These are phyloP conservation scores for Rubus parviflorus DNA, from an alignment of 306 rosid species.

Conservation along the genomic window DNA sequence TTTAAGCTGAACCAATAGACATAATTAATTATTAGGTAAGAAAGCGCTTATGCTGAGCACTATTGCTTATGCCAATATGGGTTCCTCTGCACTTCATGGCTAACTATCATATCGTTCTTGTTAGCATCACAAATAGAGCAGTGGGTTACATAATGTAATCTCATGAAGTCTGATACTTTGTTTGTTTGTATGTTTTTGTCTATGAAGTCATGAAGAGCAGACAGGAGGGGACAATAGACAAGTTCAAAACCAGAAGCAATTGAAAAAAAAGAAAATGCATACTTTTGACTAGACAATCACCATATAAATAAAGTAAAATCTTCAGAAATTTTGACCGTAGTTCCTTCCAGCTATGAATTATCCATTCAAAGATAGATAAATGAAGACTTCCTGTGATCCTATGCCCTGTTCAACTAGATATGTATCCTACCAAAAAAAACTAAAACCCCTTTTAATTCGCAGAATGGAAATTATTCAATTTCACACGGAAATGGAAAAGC, in stretches of 20 bases:
- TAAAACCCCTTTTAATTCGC: background rate
- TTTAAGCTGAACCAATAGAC: slow-evolving; percentile 3
- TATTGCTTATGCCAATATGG: slow-evolving; percentile 4
- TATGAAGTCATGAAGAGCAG: background rate
- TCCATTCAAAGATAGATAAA: background rate
- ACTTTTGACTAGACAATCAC: background rate
- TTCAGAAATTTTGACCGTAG: background rate
- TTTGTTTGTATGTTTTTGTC: background rate
- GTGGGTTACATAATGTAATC: background rate
- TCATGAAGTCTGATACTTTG: background rate
- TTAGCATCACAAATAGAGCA: slow-evolving; percentile 15
- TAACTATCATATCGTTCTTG: background rate
- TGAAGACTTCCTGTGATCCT: background rate
- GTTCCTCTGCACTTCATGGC: background rate
- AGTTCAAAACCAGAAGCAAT: background rate
- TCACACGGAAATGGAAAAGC: background rate
- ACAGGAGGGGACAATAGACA: background rate
- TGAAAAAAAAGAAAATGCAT: background rate
- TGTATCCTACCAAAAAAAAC: background rate
- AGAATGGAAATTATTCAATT: background rate
- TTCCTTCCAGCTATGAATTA: background rate
- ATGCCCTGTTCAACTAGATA: background rate
- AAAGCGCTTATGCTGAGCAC: slow-evolving; percentile 9
- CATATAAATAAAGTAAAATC: background rate
- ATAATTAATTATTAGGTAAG: slow-evolving; percentile 13